Percentiles rank a stretch among this genome's conserved stretches.
These are phyloP conservation scores for Stygiomarasmius scandens DNA, from an alignment of 1,284 basidiomycete species.

Conservation along the genomic window DNA sequence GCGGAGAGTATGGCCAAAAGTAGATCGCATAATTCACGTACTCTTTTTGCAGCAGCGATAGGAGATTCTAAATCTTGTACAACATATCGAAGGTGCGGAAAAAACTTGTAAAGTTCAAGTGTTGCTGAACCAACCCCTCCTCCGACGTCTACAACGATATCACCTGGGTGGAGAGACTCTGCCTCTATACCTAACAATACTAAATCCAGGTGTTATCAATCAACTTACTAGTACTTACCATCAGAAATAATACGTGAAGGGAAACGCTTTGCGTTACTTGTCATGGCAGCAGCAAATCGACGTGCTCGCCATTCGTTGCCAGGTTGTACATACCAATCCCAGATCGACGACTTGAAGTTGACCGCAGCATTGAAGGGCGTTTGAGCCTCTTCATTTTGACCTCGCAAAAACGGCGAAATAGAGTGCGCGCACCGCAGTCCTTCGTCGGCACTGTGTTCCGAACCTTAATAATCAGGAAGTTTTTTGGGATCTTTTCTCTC, in stretches of 20 bases:
- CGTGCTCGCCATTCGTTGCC: slow-evolving; percentile 20
- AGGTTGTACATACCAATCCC: slow-evolving; percentile 25
- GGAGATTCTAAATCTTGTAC: slow-evolving; percentile 31
- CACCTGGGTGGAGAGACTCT: slow-evolving; percentile 16
- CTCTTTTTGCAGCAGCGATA: slow-evolving; percentile 23
- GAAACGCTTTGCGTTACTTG: slow-evolving; percentile 22
- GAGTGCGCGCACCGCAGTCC: neutral
- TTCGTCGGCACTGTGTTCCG: neutral
- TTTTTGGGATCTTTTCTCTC: too few species aligned
- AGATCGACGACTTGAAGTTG: slow-evolving; percentile 15
- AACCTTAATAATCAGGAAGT: too few species aligned
- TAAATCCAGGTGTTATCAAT: neutral
- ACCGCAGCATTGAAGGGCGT: slow-evolving; percentile 23
- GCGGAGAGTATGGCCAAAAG: too few species aligned
- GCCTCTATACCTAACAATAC: slow-evolving; percentile 17
- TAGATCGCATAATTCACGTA: slow-evolving; percentile 9
- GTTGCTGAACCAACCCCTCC: slow-evolving; percentile 27
- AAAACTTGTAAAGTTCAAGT: slow-evolving; percentile 21
- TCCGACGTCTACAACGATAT: slow-evolving; percentile 31
- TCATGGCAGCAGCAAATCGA: slow-evolving; percentile 26
- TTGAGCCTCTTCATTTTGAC: slow-evolving; percentile 10
- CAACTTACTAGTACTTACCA: slow-evolving; percentile 16
- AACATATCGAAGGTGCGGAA: slow-evolving; percentile 26
- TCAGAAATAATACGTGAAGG: slow-evolving; percentile 18
- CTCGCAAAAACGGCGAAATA: neutral